Percentiles rank a stretch among this genome's conserved stretches.
phyloP scores from a whole-genome alignment of 176 grass and related monocot genomes.

The Phoenix roebelenii region DNA sequence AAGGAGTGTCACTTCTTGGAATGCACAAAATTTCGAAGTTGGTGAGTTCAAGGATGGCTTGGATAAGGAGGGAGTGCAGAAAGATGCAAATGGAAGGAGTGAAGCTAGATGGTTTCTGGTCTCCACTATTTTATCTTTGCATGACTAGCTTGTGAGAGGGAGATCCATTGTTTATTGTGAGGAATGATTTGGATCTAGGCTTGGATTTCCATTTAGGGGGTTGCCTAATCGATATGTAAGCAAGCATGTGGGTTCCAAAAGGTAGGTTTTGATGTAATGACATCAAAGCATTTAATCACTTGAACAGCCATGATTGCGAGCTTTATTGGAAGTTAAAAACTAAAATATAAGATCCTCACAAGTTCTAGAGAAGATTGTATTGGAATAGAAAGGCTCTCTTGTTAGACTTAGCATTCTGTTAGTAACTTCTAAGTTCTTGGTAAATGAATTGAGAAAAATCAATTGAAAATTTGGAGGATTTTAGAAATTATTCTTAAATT shows the following conservation, averaged over 20 bases:
- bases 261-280: constrained; percentile 26
- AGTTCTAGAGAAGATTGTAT: too few species aligned
- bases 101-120: constrained; percentile 35
- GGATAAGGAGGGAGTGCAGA: not conserved
- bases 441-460: too few species aligned
- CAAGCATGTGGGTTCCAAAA: constrained; percentile 8
- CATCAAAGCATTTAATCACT: constrained; percentile 28
- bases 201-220: constrained; percentile 41
- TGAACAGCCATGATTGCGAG: constrained; percentile 51
- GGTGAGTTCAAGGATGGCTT: not conserved
- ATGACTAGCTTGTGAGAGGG: constrained; percentile 15
- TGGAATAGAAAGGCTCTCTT: too few species aligned
- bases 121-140: constrained; percentile 29
- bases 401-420: too few species aligned
- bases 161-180: constrained; percentile 45
- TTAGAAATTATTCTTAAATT: too few species aligned
- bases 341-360: too few species aligned
- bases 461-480: too few species aligned
- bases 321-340: not conserved
- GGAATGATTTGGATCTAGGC: constrained; percentile 17
- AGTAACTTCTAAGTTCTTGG: too few species aligned
- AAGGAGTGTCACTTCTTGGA: constrained; percentile 45
- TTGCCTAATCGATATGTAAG: constrained; percentile 55
- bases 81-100: constrained; percentile 39
- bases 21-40: constrained; percentile 36